phyloP scores from a whole-genome alignment of 495 filamentous ascomycete species.

The Aspergillus asperescens region DNA sequence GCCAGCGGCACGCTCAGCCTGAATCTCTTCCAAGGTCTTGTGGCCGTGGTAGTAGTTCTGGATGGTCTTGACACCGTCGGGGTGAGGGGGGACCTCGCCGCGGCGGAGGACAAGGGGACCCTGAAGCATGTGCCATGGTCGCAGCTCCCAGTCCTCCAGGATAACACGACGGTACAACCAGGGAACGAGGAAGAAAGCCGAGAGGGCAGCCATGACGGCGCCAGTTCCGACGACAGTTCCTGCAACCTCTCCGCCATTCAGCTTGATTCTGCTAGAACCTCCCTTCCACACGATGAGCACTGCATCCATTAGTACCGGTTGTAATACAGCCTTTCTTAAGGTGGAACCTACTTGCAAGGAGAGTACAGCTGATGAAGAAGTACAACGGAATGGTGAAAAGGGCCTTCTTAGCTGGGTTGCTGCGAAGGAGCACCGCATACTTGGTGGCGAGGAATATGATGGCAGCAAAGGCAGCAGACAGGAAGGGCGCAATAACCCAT shows the following conservation, averaged over 20 bases:
- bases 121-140: conserved; percentile 7
- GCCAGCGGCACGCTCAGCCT: conserved; percentile 7
- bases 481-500: conserved; percentile 18
- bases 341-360: conserved; percentile 13
- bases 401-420: conserved; percentile 8
- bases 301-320: neutral
- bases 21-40: conserved; percentile 17
- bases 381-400: conserved; percentile 18
- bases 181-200: conserved; percentile 12
- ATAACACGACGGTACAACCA: conserved; percentile 17
- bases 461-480: conserved; percentile 11
- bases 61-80: conserved; percentile 4
- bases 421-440: conserved; percentile 11
- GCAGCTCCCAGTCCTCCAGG: conserved; percentile 16
- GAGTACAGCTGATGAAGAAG: conserved; percentile 14
- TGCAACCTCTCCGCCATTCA: conserved; percentile 5
- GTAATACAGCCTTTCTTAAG: too few relatives aligned
- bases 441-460: conserved; percentile 21
- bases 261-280: conserved; percentile 14
- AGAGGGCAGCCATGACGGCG: conserved; percentile 7
- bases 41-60: conserved; percentile 20
- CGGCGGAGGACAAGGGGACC: conserved; percentile 18
- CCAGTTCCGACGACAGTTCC: conserved; percentile 13
- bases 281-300: conserved; percentile 24
- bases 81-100: conserved; percentile 13